These are phyloP conservation scores for Botryotinia calthae DNA, from an alignment of 2,329 filamentous ascomycete genomes.

Conservation along the genomic window DNA sequence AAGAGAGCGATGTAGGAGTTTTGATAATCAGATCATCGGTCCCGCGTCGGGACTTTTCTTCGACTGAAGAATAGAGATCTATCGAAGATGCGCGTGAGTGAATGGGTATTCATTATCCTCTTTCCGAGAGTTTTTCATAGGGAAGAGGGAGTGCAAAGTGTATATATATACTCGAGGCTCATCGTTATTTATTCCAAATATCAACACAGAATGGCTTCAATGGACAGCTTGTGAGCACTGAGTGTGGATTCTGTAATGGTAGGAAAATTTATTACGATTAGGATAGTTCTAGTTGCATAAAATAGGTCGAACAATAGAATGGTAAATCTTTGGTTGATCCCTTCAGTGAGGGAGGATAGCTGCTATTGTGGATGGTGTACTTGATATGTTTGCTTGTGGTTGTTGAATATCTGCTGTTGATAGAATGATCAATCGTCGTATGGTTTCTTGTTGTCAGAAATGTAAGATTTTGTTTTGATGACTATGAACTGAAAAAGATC, in stretches of 20 bases:
- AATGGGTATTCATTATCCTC: too few relatives aligned
- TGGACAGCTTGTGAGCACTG: too few relatives aligned
- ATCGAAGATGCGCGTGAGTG: too few relatives aligned
- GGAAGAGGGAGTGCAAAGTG: too few relatives aligned
- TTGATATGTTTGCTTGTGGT: background rate
- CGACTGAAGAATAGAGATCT: too few relatives aligned
- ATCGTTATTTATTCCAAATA: too few relatives aligned
- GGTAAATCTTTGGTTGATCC: rapidly evolving
- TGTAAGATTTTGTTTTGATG: background rate
- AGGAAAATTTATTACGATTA: rapidly evolving
- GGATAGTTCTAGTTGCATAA: rapidly evolving
- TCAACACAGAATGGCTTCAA: too few relatives aligned
- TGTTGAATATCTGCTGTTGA: background rate
- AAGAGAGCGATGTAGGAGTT: too few relatives aligned
- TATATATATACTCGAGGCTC: too few relatives aligned
- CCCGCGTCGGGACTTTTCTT: rapidly evolving
- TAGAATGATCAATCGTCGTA: background rate
- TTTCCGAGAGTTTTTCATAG: rapidly evolving
- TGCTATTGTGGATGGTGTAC: rapidly evolving
- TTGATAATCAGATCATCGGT: too few relatives aligned
- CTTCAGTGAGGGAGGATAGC: background rate
- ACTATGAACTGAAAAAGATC: rapidly evolving
- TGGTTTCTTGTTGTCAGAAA: background rate
- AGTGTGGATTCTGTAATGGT: too few relatives aligned
- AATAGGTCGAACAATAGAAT: background rate